phyloP scores from a whole-genome alignment of 2,329 filamentous ascomycete genomes.

The Scedosporium apiospermum region DNA sequence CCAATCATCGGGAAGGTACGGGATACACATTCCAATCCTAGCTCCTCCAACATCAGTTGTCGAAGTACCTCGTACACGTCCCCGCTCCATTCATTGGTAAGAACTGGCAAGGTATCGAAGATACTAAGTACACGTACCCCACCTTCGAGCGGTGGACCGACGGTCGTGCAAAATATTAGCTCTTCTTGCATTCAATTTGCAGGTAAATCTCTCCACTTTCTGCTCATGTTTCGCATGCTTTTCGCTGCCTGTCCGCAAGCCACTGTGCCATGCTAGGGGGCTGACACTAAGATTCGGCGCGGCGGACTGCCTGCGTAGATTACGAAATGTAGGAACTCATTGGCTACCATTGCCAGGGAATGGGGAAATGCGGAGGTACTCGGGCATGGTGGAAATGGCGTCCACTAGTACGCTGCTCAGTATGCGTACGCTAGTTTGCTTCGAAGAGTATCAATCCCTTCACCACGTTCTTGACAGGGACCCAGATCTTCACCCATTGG shows the following conservation, averaged over 20 bases:
- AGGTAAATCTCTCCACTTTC: neutral
- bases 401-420: too few relatives aligned
- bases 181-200: neutral
- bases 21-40: too few relatives aligned
- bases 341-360: neutral
- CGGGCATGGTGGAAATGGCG: neutral
- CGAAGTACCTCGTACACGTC: too few relatives aligned
- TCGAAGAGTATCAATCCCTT: too few relatives aligned
- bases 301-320: neutral
- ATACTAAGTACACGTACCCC: neutral
- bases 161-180: neutral
- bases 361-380: neutral
- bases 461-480: too few relatives aligned
- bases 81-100: too few relatives aligned
- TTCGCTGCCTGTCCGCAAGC: neutral
- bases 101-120: neutral
- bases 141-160: too few relatives aligned
- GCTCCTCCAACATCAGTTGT: too few relatives aligned
- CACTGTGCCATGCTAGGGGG: neutral
- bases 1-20: too few relatives aligned
- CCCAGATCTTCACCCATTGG: too few relatives aligned
- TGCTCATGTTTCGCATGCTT: neutral
- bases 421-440: too few relatives aligned
- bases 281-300: neutral
- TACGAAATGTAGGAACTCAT: neutral